These are phyloP conservation scores for Aspergillus homomorphus DNA, from an alignment of 495 filamentous ascomycete genomes.

Conservation along the genomic window DNA sequence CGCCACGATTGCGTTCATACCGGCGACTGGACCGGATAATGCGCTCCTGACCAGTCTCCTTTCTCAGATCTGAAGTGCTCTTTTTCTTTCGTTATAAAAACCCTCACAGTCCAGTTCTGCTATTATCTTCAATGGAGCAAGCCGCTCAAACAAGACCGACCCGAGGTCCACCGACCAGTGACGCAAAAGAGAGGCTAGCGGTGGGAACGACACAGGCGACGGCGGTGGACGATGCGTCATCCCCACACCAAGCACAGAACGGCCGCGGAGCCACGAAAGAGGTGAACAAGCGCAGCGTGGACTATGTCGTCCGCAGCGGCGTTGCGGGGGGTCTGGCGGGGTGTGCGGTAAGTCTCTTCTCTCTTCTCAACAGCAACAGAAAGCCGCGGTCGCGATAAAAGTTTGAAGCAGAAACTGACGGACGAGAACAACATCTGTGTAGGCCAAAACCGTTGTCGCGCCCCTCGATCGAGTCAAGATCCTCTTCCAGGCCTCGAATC, in stretches of 20 bases:
- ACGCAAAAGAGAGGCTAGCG: slow-evolving; percentile 12
- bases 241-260: slow-evolving; percentile 12
- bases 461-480: slow-evolving; percentile 98
- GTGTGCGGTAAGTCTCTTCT: slow-evolving; percentile 63
- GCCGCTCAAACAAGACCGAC: slow-evolving; percentile 28
- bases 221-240: slow-evolving; percentile 8
- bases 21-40: slow-evolving; percentile 32
- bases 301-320: slow-evolving; percentile 78
- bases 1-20: slow-evolving; percentile 24
- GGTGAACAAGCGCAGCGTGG: slow-evolving; percentile 66
- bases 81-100: slow-evolving; percentile 11
- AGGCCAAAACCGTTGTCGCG: slow-evolving; percentile 95
- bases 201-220: slow-evolving; percentile 19
- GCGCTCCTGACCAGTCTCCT: slow-evolving; percentile 22
- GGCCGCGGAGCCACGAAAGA: slow-evolving; percentile 30
- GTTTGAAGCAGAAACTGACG: slow-evolving; percentile 11
- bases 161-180: slow-evolving; percentile 25
- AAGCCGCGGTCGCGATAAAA: neutral
- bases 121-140: slow-evolving; percentile 33
- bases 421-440: neutral
- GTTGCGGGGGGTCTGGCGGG: slow-evolving; percentile 86
- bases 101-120: slow-evolving; percentile 20
- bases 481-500: slow-evolving; percentile 93
- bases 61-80: slow-evolving; percentile 7
- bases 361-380: neutral